These are phyloP conservation scores for Fusarium torreyae DNA, from an alignment of 2,329 filamentous ascomycete species.

Conservation along the genomic window DNA sequence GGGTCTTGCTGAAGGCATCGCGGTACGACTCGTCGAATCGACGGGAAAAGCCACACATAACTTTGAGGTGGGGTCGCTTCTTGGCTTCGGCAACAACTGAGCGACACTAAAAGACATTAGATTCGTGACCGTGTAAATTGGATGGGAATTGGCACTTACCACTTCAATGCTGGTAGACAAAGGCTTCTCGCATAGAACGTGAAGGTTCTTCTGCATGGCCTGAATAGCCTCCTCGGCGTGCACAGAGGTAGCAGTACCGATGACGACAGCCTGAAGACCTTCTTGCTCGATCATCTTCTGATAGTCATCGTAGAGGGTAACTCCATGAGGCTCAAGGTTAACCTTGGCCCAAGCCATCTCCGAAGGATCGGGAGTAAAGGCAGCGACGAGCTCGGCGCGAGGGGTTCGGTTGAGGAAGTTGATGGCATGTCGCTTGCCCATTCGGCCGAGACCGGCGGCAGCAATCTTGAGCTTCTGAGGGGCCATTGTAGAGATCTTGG, in stretches of 20 bases:
- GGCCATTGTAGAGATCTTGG: slow-evolving; percentile 23
- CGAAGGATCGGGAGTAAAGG: slow-evolving; percentile 61
- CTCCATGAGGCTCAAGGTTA: slow-evolving; percentile 60
- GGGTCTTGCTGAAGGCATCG: slow-evolving; percentile 68
- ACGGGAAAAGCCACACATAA: slow-evolving; percentile 61
- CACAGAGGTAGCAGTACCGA: slow-evolving; percentile 63
- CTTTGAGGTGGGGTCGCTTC: slow-evolving; percentile 70
- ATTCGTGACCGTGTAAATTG: neutral
- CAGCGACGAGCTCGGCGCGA: slow-evolving; percentile 65
- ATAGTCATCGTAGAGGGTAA: slow-evolving; percentile 62
- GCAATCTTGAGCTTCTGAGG: slow-evolving; percentile 59
- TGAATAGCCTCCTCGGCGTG: slow-evolving; percentile 71
- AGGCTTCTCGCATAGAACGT: slow-evolving; percentile 74
- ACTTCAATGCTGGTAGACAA: slow-evolving; percentile 64
- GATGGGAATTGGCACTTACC: neutral
- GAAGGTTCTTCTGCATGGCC: slow-evolving; percentile 67
- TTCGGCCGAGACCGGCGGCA: slow-evolving; percentile 66
- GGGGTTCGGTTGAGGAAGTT: slow-evolving; percentile 63
- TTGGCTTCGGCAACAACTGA: slow-evolving; percentile 36
- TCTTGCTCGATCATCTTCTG: slow-evolving; percentile 61
- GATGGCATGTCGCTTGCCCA: slow-evolving; percentile 66
- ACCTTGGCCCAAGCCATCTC: slow-evolving; percentile 62
- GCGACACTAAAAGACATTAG: slow-evolving; percentile 4
- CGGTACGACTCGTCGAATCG: slow-evolving; percentile 75
- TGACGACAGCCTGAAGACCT: slow-evolving; percentile 60